Conservation (phyloP, 2,329 filamentous ascomycete genomes). For the Dryadomyces sulphureus region DNA sequence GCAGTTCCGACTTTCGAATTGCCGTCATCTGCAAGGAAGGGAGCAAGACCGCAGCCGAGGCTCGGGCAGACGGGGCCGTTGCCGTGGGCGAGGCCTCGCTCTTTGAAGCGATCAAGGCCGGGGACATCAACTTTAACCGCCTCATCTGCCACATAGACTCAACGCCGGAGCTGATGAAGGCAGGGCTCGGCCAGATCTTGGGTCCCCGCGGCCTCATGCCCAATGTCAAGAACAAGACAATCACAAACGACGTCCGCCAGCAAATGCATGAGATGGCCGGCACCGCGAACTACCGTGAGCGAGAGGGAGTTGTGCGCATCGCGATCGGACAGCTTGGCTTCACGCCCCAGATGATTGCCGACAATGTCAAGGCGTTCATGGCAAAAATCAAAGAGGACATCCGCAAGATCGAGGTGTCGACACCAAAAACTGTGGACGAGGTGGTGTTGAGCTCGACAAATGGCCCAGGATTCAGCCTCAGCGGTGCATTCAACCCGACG, state of each 20-base stretch:
- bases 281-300: constrained; percentile 75
- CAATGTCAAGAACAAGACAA: constrained; percentile 71
- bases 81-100: constrained; percentile 76
- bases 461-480: constrained; percentile 75
- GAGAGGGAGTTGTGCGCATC: constrained; percentile 69
- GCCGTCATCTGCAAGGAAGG: constrained; percentile 83
- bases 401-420: constrained; percentile 35
- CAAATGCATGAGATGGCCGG: constrained; percentile 72
- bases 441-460: constrained; percentile 77
- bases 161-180: constrained; percentile 65
- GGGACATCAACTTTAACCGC: constrained; percentile 74
- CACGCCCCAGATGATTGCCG: constrained; percentile 70
- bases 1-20: constrained; percentile 77
- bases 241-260: constrained; percentile 65
- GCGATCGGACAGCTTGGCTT: constrained; percentile 85
- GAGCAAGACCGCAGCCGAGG: constrained; percentile 58
- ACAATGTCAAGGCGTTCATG: constrained; percentile 70
- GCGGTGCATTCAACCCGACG: constrained; percentile 56
- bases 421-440: constrained; percentile 58
- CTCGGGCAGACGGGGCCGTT: constrained; percentile 62
- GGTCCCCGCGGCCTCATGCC: constrained; percentile 92
- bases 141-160: constrained; percentile 75
- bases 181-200: constrained; percentile 63
- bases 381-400: constrained; percentile 67
- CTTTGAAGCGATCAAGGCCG: constrained; percentile 61